These are phyloP conservation scores for Pterocarpus macrocarpus DNA, from an alignment of 306 rosid genomes.

Conservation along the genomic window DNA sequence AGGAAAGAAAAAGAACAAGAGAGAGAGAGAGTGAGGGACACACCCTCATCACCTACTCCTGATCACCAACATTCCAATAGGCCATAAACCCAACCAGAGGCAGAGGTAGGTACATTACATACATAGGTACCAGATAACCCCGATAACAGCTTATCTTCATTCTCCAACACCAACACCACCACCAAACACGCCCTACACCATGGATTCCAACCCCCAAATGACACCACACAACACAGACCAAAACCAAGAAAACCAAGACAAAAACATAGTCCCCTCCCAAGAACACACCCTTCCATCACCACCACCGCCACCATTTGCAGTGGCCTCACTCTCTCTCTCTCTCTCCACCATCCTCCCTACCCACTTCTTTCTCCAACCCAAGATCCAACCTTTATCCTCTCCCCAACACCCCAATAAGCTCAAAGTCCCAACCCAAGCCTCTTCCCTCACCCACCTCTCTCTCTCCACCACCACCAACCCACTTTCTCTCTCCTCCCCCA, in stretches of 20 bases:
- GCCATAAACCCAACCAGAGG: neutral
- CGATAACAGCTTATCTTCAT: neutral
- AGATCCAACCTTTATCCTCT: conserved; percentile 54
- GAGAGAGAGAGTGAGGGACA: neutral
- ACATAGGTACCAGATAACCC: neutral
- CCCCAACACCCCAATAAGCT: conserved; percentile 62
- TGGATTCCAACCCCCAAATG: neutral
- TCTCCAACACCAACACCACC: conserved; percentile 3
- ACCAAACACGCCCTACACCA: neutral
- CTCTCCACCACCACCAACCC: conserved; percentile 58
- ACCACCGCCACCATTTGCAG: conserved; percentile 59
- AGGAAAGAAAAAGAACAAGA: too few relatives aligned
- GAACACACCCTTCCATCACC: neutral
- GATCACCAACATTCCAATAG: neutral
- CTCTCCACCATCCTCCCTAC: conserved; percentile 65
- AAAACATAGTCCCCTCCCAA: neutral
- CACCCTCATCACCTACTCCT: neutral
- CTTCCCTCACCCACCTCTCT: conserved; percentile 79
- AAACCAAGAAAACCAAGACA: neutral
- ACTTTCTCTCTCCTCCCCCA: conserved; percentile 46
- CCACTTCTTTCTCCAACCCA: conserved; percentile 66
- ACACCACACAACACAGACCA: neutral
- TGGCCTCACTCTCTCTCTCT: conserved; percentile 78
- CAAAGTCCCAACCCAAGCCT: conserved; percentile 85
- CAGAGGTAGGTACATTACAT: neutral